phyloP scores from a whole-genome alignment of 768 basidiomycete species.

The Chiua virens region DNA sequence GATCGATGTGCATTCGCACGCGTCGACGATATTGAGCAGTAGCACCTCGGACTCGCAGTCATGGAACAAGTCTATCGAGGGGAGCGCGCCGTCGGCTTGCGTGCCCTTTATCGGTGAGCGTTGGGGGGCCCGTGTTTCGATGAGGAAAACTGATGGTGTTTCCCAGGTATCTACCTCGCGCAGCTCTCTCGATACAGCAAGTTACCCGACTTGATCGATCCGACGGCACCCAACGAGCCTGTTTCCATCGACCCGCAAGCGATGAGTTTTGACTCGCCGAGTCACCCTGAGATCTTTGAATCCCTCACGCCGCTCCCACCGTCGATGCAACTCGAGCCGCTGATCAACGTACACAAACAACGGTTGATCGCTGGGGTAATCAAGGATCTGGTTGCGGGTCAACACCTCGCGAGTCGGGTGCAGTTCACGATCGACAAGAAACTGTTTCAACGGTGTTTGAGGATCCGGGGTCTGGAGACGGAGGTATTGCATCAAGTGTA shows the following conservation, averaged over 20 bases:
- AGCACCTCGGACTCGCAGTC: conserved; percentile 41
- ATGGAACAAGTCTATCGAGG: conserved; percentile 39
- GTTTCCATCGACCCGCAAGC: conserved; percentile 65
- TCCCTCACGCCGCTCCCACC: conserved; percentile 68
- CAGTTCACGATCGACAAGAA: conserved; percentile 73
- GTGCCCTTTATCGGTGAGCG: conserved; percentile 80
- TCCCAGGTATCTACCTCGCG: conserved; percentile 71
- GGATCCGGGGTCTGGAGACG: conserved; percentile 62
- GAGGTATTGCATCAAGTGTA: conserved; percentile 52
- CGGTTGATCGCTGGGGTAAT: conserved; percentile 78
- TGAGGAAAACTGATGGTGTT: conserved; percentile 4
- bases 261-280: conserved; percentile 63
- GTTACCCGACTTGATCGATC: conserved; percentile 81
- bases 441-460: conserved; percentile 72
- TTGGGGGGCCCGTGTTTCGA: background rate
- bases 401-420: conserved; percentile 75
- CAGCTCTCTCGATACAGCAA: conserved; percentile 63
- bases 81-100: conserved; percentile 54
- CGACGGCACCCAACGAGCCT: conserved; percentile 69
- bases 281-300: conserved; percentile 78
- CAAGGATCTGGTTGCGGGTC: conserved; percentile 77
- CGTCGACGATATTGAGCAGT: conserved; percentile 52
- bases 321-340: conserved; percentile 78
- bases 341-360: conserved; percentile 90
- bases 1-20: conserved; percentile 50